Conservation (phyloP, 2,329 filamentous ascomycete species). For the Fusarium luffae region DNA sequence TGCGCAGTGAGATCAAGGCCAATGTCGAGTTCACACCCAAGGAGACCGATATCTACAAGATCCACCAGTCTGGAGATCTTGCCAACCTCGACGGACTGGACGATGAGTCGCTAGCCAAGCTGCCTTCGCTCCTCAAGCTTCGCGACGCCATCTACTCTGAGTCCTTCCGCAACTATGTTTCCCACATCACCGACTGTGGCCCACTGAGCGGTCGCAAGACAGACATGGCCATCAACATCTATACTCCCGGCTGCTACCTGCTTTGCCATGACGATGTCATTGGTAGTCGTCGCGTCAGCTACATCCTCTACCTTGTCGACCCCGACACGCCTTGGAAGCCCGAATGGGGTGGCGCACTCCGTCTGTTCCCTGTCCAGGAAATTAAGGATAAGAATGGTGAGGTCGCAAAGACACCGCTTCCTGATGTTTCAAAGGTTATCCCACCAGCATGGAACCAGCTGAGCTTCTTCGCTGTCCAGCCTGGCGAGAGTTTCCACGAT, state of each 20-base stretch:
- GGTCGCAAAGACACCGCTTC: constrained; percentile 80
- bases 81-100: constrained; percentile 96
- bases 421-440: constrained; percentile 83
- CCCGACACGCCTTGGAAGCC: constrained; percentile 91
- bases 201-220: constrained; percentile 92
- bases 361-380: constrained; percentile 80
- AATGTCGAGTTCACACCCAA: constrained; percentile 97
- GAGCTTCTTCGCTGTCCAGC: constrained; percentile 97
- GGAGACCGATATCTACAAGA: constrained; percentile 99
- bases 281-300: constrained; percentile 94
- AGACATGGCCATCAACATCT: constrained; percentile 99
- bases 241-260: constrained; percentile 94
- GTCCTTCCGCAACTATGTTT: constrained; percentile 88
- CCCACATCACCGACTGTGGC: constrained; percentile 85
- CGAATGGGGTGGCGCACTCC: constrained; percentile 91
- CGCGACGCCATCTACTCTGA: constrained; percentile 94
- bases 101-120: constrained; percentile 82
- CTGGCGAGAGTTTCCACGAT: constrained; percentile 98
- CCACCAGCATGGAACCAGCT: constrained; percentile 97
- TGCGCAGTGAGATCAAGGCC: constrained; percentile 87
- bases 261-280: constrained; percentile 99
- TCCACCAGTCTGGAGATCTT: constrained; percentile 97
- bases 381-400: constrained; percentile 72
- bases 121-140: constrained; percentile 91
- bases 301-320: constrained; percentile 95